Evolutionary conservation across 495 filamentous ascomycete genomes (phyloP), one percentile per base, ranked within the genome.

Genomic region (Penicillium turbatum): DNA sequence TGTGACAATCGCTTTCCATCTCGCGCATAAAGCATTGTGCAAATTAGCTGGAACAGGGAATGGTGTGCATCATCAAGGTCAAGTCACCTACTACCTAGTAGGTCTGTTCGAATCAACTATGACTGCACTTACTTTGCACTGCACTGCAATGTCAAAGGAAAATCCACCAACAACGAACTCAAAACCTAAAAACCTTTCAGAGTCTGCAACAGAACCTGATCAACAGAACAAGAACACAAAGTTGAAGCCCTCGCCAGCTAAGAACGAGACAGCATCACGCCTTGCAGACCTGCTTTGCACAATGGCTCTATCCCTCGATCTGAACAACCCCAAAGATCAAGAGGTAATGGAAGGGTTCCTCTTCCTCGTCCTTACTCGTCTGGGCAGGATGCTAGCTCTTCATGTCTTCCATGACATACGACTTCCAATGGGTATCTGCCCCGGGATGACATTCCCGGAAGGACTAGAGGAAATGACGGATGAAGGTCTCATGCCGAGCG

Each of bases 331-430:
- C 32, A 66, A 52, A 32, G 68, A 71, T 36, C 58, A 62, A 29
- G 40, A 62, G 13, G 48, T 77, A 9, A 58, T 75, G 47, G 74
- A 77, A 53, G 74, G 75, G 0, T 64, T 66, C 38, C 59, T 76
- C 11, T 74, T 57, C 42, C 43, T 72, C 38, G 37, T 71, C 7
- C 62, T 77, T 3, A 43, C 51, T 37, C 67, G 71, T 0, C 58
- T 76, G 2, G 74, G 75, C 1, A 67, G 64, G 19, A 42, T 75
- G 35, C 56, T 78, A n/a, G 66, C 66, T 38, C 49, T 75, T 0
- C 68, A 71, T 11, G 60, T 62, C 13, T 78, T 78, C 41, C 53
- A 65, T 6, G 66, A 68, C 19, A 36, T 71, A 15, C 51, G 60
- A 35, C 21, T 60, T 3, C 65, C 53, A 37, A 50, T 62, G 37